phyloP scores from a whole-genome alignment of 2,329 filamentous ascomycete genomes.

The Colletotrichum godetiae region DNA sequence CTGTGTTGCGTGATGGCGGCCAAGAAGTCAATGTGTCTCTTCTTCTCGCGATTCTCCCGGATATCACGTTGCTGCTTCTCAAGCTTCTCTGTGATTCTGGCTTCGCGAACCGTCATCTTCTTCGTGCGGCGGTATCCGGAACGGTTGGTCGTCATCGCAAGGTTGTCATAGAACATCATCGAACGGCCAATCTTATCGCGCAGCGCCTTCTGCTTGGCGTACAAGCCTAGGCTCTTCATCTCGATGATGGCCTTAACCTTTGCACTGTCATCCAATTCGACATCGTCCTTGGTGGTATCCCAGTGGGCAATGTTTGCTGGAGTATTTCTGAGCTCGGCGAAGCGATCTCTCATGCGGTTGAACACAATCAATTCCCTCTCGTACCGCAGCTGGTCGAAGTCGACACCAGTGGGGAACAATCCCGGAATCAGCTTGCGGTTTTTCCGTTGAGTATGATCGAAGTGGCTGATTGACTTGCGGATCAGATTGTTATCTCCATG shows the following conservation, averaged over 20 bases:
- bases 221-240: conserved; percentile 89
- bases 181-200: conserved; percentile 89
- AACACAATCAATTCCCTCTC: conserved; percentile 90
- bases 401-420: conserved; percentile 88
- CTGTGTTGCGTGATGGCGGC: conserved; percentile 87
- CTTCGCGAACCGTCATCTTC: conserved; percentile 95
- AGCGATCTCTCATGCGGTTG: conserved; percentile 88
- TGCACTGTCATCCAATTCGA: conserved; percentile 80
- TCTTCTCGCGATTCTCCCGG: conserved; percentile 95
- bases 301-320: conserved; percentile 89
- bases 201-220: conserved; percentile 87
- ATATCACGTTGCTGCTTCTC: conserved; percentile 99
- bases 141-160: conserved; percentile 96
- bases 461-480: conserved; percentile 76
- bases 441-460: conserved; percentile 80
- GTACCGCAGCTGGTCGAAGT: conserved; percentile 85
- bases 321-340: conserved; percentile 83
- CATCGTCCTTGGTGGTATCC: conserved; percentile 78
- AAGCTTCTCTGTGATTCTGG: conserved; percentile 96
- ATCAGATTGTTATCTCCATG: conserved; percentile 66
- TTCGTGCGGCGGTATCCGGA: conserved; percentile 92
- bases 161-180: conserved; percentile 95
- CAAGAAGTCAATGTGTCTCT: conserved; percentile 94
- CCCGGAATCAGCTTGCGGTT: conserved; percentile 86
- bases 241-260: conserved; percentile 95